Evolutionary conservation across 202 grass and related monocot species (phyloP), one percentile per base, ranked within the genome.

Genomic region (Schoenoplectus triqueter): DNA sequence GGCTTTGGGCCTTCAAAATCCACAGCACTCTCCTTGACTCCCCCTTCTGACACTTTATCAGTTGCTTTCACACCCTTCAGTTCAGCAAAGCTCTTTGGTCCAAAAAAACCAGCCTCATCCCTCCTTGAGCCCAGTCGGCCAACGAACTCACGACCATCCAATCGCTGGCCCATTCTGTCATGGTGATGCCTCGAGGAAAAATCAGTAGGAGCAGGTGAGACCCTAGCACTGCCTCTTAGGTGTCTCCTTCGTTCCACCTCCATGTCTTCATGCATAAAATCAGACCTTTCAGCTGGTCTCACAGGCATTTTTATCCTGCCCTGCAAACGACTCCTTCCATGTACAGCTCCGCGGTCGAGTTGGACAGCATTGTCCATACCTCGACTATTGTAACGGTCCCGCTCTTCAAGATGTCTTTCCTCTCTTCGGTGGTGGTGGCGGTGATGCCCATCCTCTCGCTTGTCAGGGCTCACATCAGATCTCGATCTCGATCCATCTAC

Each of bases 1-100:
- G 95, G 88, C 81, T 88, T 92, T 7, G 95, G 92, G 39, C 95
- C 92, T 84, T 94, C 95, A 45, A 97, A 97, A 84, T 92, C 85
- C 51, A 88, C 76, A 82, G 89, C 70, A 65, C 57, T 80, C 89
- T 91, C 90, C 68, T 66, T 89, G 64, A 78, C 87, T 85, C 79
- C 92, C 85, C 86, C 64, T 41, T 89, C 86, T 67, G 88, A 86
- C 56, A 84, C 81, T 42, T 70, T 65, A 77, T 62, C 82, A n/a
- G 81, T 88, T 14, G 22, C 79, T 68, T 92, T 94, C 44, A 17
- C 50, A 61, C 22, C 51, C 84, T 86, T 89, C 62, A 89, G 80
- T 69, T 94, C 86, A 73, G 87, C 69, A 20, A 91, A 65, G 82
- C 92, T 92, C 75, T 87, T 97, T 42, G 64, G 88, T 57, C 84